phyloP scores from a whole-genome alignment of 768 basidiomycete species.

The Trametes maxima region DNA sequence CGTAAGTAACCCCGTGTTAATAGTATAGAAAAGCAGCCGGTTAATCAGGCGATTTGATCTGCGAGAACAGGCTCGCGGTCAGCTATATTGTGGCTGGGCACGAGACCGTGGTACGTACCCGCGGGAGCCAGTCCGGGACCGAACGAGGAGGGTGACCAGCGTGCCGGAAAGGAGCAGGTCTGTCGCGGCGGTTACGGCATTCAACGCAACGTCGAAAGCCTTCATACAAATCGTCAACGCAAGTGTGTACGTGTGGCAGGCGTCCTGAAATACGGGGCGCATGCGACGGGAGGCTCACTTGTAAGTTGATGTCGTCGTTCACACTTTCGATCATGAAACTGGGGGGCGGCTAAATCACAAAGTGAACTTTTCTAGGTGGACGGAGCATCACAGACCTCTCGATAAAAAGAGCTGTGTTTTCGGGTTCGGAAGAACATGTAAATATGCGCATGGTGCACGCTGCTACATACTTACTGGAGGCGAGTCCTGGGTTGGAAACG shows the following conservation, averaged over 20 bases:
- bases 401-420: too few relatives aligned
- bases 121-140: slow-evolving; percentile 6
- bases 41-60: slow-evolving; percentile 16
- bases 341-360: too few relatives aligned
- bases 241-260: too few relatives aligned
- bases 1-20: slow-evolving; percentile 11
- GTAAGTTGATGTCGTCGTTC: not conserved
- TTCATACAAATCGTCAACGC: not conserved
- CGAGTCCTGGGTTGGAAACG: too few relatives aligned
- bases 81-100: not conserved
- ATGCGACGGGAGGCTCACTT: not conserved
- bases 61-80: not conserved
- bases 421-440: too few relatives aligned
- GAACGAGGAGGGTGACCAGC: slow-evolving; percentile 4
- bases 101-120: too few relatives aligned
- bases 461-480: too few relatives aligned
- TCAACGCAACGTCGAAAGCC: slow-evolving; percentile 16
- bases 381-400: too few relatives aligned
- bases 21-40: slow-evolving; percentile 12
- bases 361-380: too few relatives aligned
- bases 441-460: too few relatives aligned
- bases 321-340: too few relatives aligned
- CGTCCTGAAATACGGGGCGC: not conserved
- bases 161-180: slow-evolving; percentile 9
- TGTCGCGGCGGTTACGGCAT: slow-evolving; percentile 5